phyloP scores from a whole-genome alignment of 805 yeast genomes.

The Barnettozyma siamensis region DNA sequence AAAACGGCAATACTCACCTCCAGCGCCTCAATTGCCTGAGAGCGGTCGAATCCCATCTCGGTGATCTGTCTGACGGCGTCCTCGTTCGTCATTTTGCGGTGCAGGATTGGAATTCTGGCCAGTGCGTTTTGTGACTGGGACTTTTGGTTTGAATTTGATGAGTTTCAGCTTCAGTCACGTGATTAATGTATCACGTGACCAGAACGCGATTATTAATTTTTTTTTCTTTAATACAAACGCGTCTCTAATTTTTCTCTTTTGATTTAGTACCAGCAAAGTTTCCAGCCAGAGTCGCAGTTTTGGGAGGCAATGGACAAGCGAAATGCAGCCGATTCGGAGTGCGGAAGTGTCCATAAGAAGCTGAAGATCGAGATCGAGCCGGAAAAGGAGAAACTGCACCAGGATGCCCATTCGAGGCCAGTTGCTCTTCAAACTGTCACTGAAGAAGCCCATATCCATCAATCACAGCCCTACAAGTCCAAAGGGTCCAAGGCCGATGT shows the following conservation, averaged over 20 bases:
- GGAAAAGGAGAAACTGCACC: slow-evolving; percentile 21
- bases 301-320: slow-evolving; percentile 5
- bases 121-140: too few relatives aligned
- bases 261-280: too few relatives aligned
- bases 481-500: slow-evolving; percentile 25
- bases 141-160: too few relatives aligned
- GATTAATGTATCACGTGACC: too few relatives aligned
- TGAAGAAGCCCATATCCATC: slow-evolving; percentile 19
- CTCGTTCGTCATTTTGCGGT: too few relatives aligned
- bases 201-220: too few relatives aligned
- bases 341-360: slow-evolving; percentile 10
- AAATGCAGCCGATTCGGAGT: background rate
- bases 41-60: slow-evolving; percentile 38
- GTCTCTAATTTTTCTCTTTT: too few relatives aligned
- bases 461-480: slow-evolving; percentile 26
- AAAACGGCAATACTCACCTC: slow-evolving; percentile 9
- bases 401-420: slow-evolving; percentile 25
- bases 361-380: slow-evolving; percentile 14
- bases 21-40: slow-evolving; percentile 35
- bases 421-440: slow-evolving; percentile 15
- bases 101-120: too few relatives aligned
- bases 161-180: too few relatives aligned
- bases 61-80: slow-evolving; percentile 9
- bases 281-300: background rate
- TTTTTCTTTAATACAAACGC: too few relatives aligned